Conservation (phyloP, 208 protist species). For the Acanthamoeba royreba region DNA sequence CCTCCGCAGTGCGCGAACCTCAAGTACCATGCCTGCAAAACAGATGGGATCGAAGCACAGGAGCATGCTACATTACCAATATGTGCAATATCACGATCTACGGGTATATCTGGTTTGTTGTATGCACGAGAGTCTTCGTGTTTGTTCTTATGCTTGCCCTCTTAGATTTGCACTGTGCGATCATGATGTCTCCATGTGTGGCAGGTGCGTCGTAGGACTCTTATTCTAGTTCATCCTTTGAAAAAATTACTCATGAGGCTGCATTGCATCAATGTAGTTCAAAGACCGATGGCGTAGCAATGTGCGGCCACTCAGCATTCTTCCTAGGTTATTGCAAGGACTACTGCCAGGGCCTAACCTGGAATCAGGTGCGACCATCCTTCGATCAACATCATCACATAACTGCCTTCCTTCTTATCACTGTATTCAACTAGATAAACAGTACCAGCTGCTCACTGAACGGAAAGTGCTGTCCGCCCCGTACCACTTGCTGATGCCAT, state of each 20-base stretch:
- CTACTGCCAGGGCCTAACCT: background rate
- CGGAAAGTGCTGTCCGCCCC: background rate
- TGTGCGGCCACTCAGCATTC: background rate
- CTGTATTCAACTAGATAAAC: background rate
- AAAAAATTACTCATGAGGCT: background rate
- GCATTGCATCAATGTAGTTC: background rate
- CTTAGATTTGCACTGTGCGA: background rate
- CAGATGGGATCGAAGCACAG: background rate
- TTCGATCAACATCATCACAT: background rate
- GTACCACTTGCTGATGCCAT: background rate
- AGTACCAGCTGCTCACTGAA: background rate
- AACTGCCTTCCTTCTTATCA: background rate
- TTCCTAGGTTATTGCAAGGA: background rate
- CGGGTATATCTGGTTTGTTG: background rate
- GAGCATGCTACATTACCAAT: conserved; percentile 21
- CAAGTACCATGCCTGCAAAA: background rate
- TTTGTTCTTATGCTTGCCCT: background rate
- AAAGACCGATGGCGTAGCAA: background rate
- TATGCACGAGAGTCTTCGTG: background rate
- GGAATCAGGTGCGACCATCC: background rate
- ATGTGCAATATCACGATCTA: background rate
- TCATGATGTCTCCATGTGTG: background rate
- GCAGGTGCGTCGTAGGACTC: background rate
- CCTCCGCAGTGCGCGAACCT: background rate
- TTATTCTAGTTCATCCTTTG: background rate